Percentiles rank a stretch among this genome's conserved stretches.
These are phyloP conservation scores for Ceratocystis alfenasii DNA, from an alignment of 2,329 filamentous ascomycete species.

Conservation along the genomic window DNA sequence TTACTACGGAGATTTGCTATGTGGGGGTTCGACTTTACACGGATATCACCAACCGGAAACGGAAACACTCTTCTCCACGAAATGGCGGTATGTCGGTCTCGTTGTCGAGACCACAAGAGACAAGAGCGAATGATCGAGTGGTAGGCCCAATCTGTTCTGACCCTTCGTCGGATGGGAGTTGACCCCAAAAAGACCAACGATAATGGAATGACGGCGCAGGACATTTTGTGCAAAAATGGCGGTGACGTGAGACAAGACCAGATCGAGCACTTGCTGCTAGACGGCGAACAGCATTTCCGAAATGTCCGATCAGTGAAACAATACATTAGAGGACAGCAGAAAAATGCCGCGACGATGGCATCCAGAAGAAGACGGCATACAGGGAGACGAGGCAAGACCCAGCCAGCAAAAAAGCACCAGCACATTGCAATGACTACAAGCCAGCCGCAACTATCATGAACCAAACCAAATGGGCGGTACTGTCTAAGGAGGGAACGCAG, in stretches of 20 bases:
- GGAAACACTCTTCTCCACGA: slow-evolving; percentile 20
- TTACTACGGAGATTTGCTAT: slow-evolving; percentile 12
- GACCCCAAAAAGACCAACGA: slow-evolving; percentile 12
- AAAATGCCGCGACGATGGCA: neutral
- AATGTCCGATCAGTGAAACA: neutral
- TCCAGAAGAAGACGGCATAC: neutral
- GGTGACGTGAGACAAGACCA: neutral
- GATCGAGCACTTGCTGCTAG: slow-evolving; percentile 6
- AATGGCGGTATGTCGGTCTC: slow-evolving; percentile 12
- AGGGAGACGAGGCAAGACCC: neutral
- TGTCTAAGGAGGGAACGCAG: neutral
- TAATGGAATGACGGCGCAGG: slow-evolving; percentile 13
- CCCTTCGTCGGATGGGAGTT: slow-evolving; percentile 14
- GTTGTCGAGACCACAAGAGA: slow-evolving; percentile 1
- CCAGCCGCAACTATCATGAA: no score
- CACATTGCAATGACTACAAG: neutral
- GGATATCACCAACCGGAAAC: neutral
- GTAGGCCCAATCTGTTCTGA: slow-evolving; percentile 14
- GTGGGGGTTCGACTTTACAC: slow-evolving; percentile 18
- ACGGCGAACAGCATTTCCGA: neutral
- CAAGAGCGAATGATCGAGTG: slow-evolving; percentile 12
- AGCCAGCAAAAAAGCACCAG: neutral
- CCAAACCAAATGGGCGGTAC: no score
- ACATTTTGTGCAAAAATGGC: slow-evolving; percentile 11
- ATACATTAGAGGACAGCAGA: neutral